phyloP scores from a whole-genome alignment of 2,329 filamentous ascomycete genomes.

The Paraphaeosphaeria minitans region DNA sequence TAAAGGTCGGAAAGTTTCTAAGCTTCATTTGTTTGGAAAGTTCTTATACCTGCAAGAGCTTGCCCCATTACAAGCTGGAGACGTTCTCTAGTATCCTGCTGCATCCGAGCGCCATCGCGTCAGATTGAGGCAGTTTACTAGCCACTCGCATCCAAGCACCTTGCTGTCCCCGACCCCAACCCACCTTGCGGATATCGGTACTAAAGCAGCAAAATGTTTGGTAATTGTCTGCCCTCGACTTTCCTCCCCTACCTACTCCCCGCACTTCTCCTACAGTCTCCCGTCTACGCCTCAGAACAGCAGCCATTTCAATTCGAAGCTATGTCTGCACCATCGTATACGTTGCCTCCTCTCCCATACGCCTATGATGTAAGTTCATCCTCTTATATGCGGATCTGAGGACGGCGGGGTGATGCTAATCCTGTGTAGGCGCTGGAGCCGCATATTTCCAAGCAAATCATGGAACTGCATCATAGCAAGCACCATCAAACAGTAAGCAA shows the following conservation, averaged over 20 bases:
- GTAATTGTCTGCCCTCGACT: slow-evolving; percentile 17
- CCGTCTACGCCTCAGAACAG: slow-evolving; percentile 34
- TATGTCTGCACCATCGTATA: slow-evolving; percentile 56
- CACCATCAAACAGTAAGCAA: slow-evolving; percentile 67
- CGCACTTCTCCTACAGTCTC: slow-evolving; percentile 18
- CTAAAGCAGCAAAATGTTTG: slow-evolving; percentile 30
- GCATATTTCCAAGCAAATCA: slow-evolving; percentile 76
- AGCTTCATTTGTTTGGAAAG: background rate
- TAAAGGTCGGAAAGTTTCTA: background rate
- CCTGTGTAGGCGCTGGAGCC: slow-evolving; percentile 68
- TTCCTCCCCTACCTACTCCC: slow-evolving; percentile 24
- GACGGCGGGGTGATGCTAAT: slow-evolving; percentile 16
- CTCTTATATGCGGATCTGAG: background rate
- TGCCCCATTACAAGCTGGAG: background rate
- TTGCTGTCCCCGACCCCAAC: slow-evolving; percentile 34
- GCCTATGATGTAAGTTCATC: slow-evolving; percentile 67
- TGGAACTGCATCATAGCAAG: slow-evolving; percentile 80
- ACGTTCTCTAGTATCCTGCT: background rate
- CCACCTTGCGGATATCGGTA: background rate
- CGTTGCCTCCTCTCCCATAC: slow-evolving; percentile 70
- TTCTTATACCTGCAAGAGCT: background rate
- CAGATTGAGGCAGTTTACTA: slow-evolving; percentile 38
- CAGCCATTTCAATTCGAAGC: slow-evolving; percentile 42
- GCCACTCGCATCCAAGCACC: slow-evolving; percentile 29
- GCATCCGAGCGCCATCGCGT: slow-evolving; percentile 18